Base-by-base conservation (phyloP, 352 stramenopile genomes). In the Phytophthora melonis region DNA sequence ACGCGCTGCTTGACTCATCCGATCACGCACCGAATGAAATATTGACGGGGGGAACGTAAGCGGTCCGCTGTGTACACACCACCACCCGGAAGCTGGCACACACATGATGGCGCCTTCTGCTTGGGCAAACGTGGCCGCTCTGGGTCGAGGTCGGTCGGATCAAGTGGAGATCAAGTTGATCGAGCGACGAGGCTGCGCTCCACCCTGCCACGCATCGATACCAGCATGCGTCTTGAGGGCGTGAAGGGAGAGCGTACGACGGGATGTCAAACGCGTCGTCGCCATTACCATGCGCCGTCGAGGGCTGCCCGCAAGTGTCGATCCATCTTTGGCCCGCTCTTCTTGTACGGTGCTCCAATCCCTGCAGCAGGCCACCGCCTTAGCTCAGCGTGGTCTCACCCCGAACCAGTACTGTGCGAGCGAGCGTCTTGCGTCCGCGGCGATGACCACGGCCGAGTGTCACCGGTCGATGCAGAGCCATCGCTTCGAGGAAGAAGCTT, bases 11-110 rank as follows among this genome's bases (percentile, higher is more conserved):
- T 58, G 52, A 58, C 53, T 19, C 25, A 23, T 19, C 13, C 13
- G 54, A 60, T 60, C 54, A 49, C 16, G 16, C 34, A 25, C 49
- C 54, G 30, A 25, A 25, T 32, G 18, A 60, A 60, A 60, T 49
- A 47, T 60, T 60, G 54, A 18, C 53, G 52, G 16, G 3, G 39
- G 11, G 5, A 47, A 5, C 43, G 43, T 54, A 25, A 25, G 54
- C 54, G 54, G 54, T 60, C 54, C 54, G 19, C 36, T 27, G 30
- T 59, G 54, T 11, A 36, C n/a, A 36, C n/a, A 36, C 3, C 30
- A 7, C 3, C 30, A 36, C 30, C 4, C 30, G 30, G 30, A 36
- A 4, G 30, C 32, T n/a, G n/a, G n/a, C n/a, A n/a, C n/a, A n/a
- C n/a, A n/a, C n/a, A n/a, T n/a, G n/a, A n/a, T n/a, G n/a, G 32